Percentiles rank a stretch among this genome's conserved stretches.
phyloP scores from a whole-genome alignment of 805 yeast genomes.

The Hanseniaspora guilliermondii region DNA sequence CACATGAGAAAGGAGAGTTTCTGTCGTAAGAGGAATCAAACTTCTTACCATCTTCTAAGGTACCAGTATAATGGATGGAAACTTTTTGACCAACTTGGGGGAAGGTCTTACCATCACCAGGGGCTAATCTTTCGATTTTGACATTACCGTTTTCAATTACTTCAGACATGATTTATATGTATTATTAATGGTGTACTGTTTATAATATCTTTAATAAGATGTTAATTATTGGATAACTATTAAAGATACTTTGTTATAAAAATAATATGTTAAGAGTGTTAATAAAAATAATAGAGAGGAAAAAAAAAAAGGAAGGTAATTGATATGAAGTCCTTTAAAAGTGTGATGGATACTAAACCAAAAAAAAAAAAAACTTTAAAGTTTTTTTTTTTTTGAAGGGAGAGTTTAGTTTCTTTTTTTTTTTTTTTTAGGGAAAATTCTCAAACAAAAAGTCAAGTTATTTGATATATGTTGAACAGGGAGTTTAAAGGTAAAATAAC shows the following conservation, averaged over 20 bases:
- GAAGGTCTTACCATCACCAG: conserved; percentile 76
- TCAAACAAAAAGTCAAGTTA: too few relatives aligned
- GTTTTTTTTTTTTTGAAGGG: not conserved
- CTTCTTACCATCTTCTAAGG: conserved; percentile 87
- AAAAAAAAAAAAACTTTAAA: too few relatives aligned
- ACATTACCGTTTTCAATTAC: conserved; percentile 30
- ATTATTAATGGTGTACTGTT: not conserved
- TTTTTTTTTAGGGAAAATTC: too few relatives aligned
- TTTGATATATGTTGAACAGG: too few relatives aligned
- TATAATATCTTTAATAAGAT: not conserved
- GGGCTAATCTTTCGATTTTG: conserved; percentile 27
- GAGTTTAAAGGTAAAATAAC: too few relatives aligned
- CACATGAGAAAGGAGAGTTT: conserved; percentile 87
- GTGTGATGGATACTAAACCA: too few relatives aligned
- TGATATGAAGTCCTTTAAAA: too few relatives aligned
- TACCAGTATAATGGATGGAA: conserved; percentile 91
- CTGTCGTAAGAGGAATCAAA: conserved; percentile 93
- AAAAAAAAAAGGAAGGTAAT: too few relatives aligned
- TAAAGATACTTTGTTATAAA: not conserved
- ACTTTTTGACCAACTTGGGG: conserved; percentile 81
- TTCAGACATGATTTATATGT: conserved; percentile 24
- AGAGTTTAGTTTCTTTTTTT: not conserved
- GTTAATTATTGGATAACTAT: not conserved
- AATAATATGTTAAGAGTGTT: too few relatives aligned
- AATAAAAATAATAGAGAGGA: too few relatives aligned